phyloP scores from a whole-genome alignment of 208 protist species.

The Leishmania lainsoni region DNA sequence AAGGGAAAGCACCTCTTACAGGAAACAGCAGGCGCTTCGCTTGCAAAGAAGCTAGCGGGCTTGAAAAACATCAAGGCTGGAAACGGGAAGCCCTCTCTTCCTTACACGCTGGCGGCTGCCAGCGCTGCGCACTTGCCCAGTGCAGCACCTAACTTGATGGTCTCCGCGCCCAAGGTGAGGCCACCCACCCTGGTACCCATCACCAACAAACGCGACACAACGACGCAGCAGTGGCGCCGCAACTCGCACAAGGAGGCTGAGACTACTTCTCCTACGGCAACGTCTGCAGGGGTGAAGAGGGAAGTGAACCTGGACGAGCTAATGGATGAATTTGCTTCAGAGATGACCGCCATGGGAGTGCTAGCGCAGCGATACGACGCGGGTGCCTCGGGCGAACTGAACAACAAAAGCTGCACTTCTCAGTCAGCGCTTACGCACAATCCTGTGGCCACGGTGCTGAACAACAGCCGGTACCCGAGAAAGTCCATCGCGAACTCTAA shows the following conservation, averaged over 20 bases:
- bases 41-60: constrained; percentile 23
- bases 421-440: constrained; percentile 19
- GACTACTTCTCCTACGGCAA: not conserved
- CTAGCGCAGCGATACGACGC: constrained; percentile 18
- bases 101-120: constrained; percentile 1
- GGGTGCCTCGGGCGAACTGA: not conserved
- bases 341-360: constrained; percentile 61
- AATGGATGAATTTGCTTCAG: constrained; percentile 73
- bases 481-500: constrained; percentile 20
- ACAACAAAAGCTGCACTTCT: not conserved
- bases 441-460: constrained; percentile 57
- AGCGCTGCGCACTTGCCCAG: constrained; percentile 12
- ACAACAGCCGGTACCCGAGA: constrained; percentile 62
- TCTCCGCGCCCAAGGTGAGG: constrained; percentile 3
- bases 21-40: constrained; percentile 10
- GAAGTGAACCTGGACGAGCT: constrained; percentile 70
- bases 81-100: constrained; percentile 14
- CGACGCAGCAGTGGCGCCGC: constrained; percentile 4
- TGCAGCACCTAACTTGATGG: not conserved
- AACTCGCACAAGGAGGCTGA: constrained; percentile 18
- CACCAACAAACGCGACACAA: constrained; percentile 9
- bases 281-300: constrained; percentile 11
- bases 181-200: not conserved
- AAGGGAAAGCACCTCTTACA: constrained; percentile 18
- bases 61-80: constrained; percentile 32